These are phyloP conservation scores for Emergomyces orientalis DNA, from an alignment of 2,329 filamentous ascomycete species.

Conservation along the genomic window DNA sequence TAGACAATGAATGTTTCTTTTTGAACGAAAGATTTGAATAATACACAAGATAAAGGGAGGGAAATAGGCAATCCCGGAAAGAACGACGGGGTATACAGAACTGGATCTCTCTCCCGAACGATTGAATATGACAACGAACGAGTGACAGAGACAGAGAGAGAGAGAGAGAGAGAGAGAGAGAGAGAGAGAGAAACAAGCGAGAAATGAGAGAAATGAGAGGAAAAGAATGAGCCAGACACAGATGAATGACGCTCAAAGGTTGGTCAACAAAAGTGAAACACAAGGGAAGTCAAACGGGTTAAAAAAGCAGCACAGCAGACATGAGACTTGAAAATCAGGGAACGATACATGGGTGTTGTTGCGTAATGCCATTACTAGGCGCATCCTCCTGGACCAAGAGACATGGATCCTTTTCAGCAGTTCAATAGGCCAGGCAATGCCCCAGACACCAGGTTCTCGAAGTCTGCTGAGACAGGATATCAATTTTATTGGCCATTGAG, in stretches of 20 bases:
- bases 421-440: background rate
- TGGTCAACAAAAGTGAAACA: conserved; percentile 1
- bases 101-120: conserved; percentile 5
- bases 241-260: background rate
- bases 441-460: too few relatives aligned
- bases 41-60: conserved; percentile 15
- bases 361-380: background rate
- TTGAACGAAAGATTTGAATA: conserved; percentile 17
- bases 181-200: background rate
- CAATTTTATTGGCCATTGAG: background rate
- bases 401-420: too few relatives aligned
- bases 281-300: background rate
- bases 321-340: background rate
- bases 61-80: conserved; percentile 18
- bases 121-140: background rate
- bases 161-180: background rate
- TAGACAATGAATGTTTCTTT: conserved; percentile 10
- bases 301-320: background rate
- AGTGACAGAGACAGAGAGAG: background rate
- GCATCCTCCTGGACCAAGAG: too few relatives aligned
- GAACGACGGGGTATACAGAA: conserved; percentile 16
- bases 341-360: background rate
- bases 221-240: too few relatives aligned
- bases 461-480: background rate
- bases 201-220: too few relatives aligned